Evolutionary conservation across 2,329 filamentous ascomycete genomes (phyloP).

Genomic region (Xylariaceae sp.): DNA sequence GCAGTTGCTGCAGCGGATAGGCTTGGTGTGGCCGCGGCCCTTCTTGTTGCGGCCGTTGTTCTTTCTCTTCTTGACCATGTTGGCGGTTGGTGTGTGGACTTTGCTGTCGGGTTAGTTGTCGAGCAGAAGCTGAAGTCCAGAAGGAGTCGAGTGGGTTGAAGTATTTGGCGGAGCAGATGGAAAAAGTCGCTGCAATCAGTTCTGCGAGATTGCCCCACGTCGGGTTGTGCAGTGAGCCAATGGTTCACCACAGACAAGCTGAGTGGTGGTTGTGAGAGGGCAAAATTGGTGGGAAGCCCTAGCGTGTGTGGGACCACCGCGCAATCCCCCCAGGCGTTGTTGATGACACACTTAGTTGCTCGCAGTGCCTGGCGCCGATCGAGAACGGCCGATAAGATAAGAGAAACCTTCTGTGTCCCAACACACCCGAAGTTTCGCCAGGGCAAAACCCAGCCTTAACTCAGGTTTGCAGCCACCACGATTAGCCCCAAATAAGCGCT

Average conservation of each 20-base stretch:
- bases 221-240: conserved; percentile 8
- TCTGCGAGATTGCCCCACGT: conserved; percentile 15
- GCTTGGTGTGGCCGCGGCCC: conserved; percentile 99
- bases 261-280: conserved; percentile 17
- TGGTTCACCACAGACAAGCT: conserved; percentile 1
- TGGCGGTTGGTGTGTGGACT: conserved; percentile 40
- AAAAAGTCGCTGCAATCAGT: conserved; percentile 11
- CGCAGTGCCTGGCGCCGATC: conserved; percentile 7
- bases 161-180: conserved; percentile 1
- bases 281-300: conserved; percentile 25
- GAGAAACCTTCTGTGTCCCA: background rate
- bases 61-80: conserved; percentile 71
- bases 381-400: background rate
- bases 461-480: conserved; percentile 2
- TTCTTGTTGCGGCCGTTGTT: conserved; percentile 55
- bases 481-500: too few species aligned
- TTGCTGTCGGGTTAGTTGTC: conserved; percentile 11
- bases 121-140: conserved; percentile 14
- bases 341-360: conserved; percentile 6
- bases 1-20: conserved; percentile 77
- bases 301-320: conserved; percentile 15
- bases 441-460: background rate
- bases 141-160: conserved; percentile 1
- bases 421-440: conserved; percentile 17
- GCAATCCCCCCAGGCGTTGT: background rate